Evolutionary conservation across 176 grass and related monocot genomes (phyloP).

Genomic region (Tuctoria greenei): DNA sequence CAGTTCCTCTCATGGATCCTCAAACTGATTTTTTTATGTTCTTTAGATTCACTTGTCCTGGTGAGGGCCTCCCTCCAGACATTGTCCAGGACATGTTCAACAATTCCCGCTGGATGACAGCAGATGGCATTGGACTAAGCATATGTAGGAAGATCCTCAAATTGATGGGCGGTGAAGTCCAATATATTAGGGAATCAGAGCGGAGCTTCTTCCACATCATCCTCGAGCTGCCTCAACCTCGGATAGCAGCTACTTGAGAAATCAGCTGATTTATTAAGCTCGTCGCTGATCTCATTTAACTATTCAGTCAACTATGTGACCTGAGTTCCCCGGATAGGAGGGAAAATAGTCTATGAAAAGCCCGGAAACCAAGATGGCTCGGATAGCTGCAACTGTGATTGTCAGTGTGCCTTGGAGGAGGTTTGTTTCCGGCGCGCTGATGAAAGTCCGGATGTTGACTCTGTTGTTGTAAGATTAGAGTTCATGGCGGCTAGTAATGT

Average conservation of each 20-base stretch:
- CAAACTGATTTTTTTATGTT: constrained; percentile 30
- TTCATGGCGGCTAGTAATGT: constrained; percentile 26
- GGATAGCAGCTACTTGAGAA: constrained; percentile 46
- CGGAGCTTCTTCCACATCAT: constrained; percentile 81
- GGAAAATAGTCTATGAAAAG: constrained; percentile 28
- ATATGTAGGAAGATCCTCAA: constrained; percentile 80
- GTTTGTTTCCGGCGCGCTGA: background rate
- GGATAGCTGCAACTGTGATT: constrained; percentile 8
- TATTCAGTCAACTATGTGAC: constrained; percentile 27
- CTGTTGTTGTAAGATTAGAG: constrained; percentile 23
- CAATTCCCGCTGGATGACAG: constrained; percentile 69
- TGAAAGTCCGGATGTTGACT: background rate
- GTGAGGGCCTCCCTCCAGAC: constrained; percentile 82
- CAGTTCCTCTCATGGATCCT: background rate
- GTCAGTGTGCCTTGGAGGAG: background rate
- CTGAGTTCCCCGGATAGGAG: constrained; percentile 22
- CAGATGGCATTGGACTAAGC: constrained; percentile 83
- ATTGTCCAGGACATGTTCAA: constrained; percentile 96
- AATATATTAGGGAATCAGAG: constrained; percentile 91
- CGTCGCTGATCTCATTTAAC: constrained; percentile 14
- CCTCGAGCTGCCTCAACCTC: constrained; percentile 65
- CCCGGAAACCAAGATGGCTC: constrained; percentile 17
- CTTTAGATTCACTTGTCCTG: constrained; percentile 80
- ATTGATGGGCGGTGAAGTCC: constrained; percentile 93
- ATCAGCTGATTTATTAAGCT: constrained; percentile 36